Percentiles rank a stretch among this genome's conserved stretches.
These are phyloP conservation scores for Neophaeococcomyces mojaviensis DNA, from an alignment of 2,329 filamentous ascomycete species.

Conservation along the genomic window DNA sequence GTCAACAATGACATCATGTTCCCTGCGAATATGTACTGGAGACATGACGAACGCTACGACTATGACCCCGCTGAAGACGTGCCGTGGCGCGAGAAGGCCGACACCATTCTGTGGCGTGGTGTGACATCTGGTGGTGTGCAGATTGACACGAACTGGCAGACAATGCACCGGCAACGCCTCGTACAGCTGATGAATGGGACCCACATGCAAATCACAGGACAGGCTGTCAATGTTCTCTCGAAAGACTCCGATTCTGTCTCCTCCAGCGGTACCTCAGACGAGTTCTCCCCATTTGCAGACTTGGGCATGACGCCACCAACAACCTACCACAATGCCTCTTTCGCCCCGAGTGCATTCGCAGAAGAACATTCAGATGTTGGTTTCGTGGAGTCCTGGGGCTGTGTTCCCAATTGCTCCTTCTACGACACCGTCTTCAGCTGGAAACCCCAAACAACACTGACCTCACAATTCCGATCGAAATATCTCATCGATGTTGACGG, in stretches of 20 bases:
- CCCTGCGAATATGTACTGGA: constrained; percentile 61
- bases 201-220: constrained; percentile 19
- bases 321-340: constrained; percentile 6
- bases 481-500: constrained; percentile 34
- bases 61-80: constrained; percentile 50
- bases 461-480: constrained; percentile 30
- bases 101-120: constrained; percentile 56
- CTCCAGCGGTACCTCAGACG: constrained; percentile 6
- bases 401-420: constrained; percentile 32
- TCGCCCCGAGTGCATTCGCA: constrained; percentile 23
- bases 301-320: background rate
- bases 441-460: constrained; percentile 25
- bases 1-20: constrained; percentile 65
- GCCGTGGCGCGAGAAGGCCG: constrained; percentile 51
- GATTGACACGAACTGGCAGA: constrained; percentile 30
- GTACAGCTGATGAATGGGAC: constrained; percentile 32
- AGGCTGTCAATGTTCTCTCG: constrained; percentile 26
- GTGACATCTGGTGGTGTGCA: constrained; percentile 57
- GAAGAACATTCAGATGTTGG: constrained; percentile 32
- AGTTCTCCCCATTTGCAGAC: constrained; percentile 4
- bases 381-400: constrained; percentile 31
- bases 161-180: constrained; percentile 34
- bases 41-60: constrained; percentile 50
- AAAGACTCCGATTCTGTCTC: constrained; percentile 16
- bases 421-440: constrained; percentile 28